Percentiles rank a stretch among this genome's conserved stretches.
These are phyloP conservation scores for Amanita pallidorosea DNA, from an alignment of 768 basidiomycete genomes.

Conservation along the genomic window DNA sequence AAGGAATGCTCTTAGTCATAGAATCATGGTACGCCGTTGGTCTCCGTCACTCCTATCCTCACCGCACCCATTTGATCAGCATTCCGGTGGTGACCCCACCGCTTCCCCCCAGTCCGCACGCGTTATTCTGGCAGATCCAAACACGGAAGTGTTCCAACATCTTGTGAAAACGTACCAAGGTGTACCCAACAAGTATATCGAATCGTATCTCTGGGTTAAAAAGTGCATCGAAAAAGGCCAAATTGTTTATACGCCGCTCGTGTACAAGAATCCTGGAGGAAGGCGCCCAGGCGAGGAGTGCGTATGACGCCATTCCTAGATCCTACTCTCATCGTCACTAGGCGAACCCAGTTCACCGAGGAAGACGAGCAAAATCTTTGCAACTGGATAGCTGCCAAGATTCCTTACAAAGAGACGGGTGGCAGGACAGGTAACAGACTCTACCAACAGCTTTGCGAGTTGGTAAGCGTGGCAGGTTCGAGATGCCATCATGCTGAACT, in stretches of 20 bases:
- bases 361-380: constrained; percentile 69
- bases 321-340: constrained; percentile 15
- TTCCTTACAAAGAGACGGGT: constrained; percentile 75
- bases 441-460: constrained; percentile 72
- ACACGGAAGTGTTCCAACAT: constrained; percentile 65
- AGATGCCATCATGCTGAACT: neutral
- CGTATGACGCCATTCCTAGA: constrained; percentile 14
- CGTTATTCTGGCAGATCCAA: constrained; percentile 73
- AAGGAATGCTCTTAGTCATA: constrained; percentile 49
- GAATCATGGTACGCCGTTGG: constrained; percentile 48
- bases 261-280: constrained; percentile 80
- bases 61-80: constrained; percentile 27
- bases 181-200: constrained; percentile 63
- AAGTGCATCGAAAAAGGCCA: constrained; percentile 65
- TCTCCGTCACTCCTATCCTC: neutral
- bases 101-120: constrained; percentile 61
- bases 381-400: constrained; percentile 73
- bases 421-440: constrained; percentile 75
- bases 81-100: constrained; percentile 72
- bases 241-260: constrained; percentile 59
- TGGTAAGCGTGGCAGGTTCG: constrained; percentile 27
- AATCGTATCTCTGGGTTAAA: constrained; percentile 78
- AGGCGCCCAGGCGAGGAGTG: constrained; percentile 76
- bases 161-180: constrained; percentile 66
- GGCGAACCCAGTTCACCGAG: constrained; percentile 69